Evolutionary conservation across 441 rosid species (phyloP), one percentile per base, ranked within the genome.

Genomic region (Pelargonium australe): DNA sequence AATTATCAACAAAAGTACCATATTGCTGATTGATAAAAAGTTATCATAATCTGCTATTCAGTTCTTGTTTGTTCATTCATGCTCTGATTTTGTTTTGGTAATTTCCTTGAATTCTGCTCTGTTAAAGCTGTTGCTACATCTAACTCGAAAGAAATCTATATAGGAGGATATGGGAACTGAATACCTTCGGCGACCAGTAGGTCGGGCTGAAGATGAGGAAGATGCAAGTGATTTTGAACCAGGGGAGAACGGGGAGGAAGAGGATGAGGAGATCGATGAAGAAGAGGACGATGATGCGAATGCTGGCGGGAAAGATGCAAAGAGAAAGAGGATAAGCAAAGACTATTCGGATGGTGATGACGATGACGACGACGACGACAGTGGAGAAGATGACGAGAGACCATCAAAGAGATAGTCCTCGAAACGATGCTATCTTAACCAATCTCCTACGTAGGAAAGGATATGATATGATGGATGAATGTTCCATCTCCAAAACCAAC

Each of bases 201-300:
- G 75, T 49, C 86, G 74, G 16, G 81, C 89, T 4, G 96, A 89
- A 70, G 96, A 90, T 2, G 94, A 92, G 77, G 98, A 86, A 71
- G 93, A 92, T 41, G 95, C 91, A 2, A 90, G 98, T 67, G 96
- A 90, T 71, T 89, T 92, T 12, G 89, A 89, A 44, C 96, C 90
- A 0, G 89, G 81, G 68, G 96, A 86, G 76, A 83, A 85, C 11
- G 89, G 82, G 0, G 86, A 82, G 16, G 95, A 83, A 0, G 87
- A 90, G 0, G 91, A 87, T 0, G 19, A 49, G 57, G 57, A 49
- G 16, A 14, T 41, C 4, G 81, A 79, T 5, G 81, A 75, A 28
- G 83, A 77, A 7, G 83, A 66, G 0, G 83, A 81, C 5, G 78
- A 82, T 1, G 74, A 63, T 2, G 75, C 66, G 0, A 71, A 64